These are phyloP conservation scores for Haplographium delicatum DNA, from an alignment of 495 filamentous ascomycete species.

Conservation along the genomic window DNA sequence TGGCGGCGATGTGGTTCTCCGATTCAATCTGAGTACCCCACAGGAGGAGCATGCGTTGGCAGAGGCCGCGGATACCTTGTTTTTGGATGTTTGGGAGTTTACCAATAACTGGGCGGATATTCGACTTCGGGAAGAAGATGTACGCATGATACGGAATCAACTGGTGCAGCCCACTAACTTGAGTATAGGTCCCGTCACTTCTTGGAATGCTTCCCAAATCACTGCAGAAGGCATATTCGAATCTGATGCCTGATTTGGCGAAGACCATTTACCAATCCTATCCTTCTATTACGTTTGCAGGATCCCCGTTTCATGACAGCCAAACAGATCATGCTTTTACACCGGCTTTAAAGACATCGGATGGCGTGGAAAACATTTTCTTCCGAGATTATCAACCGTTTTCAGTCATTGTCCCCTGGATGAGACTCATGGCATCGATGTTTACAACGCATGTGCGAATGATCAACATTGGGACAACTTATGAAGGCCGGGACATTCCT, in stretches of 20 bases:
- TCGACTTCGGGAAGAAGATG: conserved; percentile 68
- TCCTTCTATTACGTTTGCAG: conserved; percentile 34
- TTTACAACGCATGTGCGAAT: conserved; percentile 73
- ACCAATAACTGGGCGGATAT: conserved; percentile 84
- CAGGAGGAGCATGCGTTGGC: conserved; percentile 70
- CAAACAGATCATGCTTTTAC: conserved; percentile 20
- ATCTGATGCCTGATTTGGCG: conserved; percentile 77
- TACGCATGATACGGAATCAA: conserved; percentile 35
- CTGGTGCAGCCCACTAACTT: conserved; percentile 7
- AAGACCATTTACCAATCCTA: conserved; percentile 74
- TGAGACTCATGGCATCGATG: conserved; percentile 82
- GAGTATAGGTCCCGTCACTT: conserved; percentile 60
- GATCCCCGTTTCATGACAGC: conserved; percentile 15
- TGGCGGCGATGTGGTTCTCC: conserved; percentile 75
- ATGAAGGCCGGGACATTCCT: conserved; percentile 80
- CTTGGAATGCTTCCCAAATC: conserved; percentile 75
- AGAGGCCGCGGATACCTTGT: conserved; percentile 66
- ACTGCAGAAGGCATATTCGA: conserved; percentile 64
- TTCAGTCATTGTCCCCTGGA: conserved; percentile 77
- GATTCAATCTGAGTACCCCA: conserved; percentile 70
- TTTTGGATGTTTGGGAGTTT: conserved; percentile 88
- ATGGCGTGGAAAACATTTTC: conserved; percentile 54
- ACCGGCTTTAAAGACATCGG: conserved; percentile 31
- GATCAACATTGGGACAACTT: conserved; percentile 71
- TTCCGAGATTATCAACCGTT: conserved; percentile 84